phyloP scores from a whole-genome alignment of 768 basidiomycete genomes.

The Suillus paluster region DNA sequence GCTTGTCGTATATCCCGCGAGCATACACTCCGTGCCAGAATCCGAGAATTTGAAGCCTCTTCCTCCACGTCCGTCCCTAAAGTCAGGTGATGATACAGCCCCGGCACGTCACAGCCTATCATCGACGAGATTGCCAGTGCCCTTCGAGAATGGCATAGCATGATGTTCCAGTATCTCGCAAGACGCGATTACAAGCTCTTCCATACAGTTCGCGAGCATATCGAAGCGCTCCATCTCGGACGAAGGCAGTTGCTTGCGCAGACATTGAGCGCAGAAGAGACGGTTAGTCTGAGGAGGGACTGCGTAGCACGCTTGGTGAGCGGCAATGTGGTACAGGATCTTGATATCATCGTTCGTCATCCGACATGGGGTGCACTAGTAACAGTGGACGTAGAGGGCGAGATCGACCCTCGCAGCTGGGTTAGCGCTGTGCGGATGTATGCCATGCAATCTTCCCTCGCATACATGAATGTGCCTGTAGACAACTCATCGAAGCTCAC shows the following conservation, averaged over 20 bases:
- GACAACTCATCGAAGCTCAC: conserved; percentile 39
- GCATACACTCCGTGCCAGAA: conserved; percentile 74
- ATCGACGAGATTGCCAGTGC: conserved; percentile 98
- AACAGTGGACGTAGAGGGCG: conserved; percentile 87
- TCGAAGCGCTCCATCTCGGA: conserved; percentile 91
- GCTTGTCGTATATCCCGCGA: conserved; percentile 72
- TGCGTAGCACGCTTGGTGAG: conserved; percentile 87
- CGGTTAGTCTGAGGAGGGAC: conserved; percentile 76
- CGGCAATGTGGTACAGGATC: conserved; percentile 89
- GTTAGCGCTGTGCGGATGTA: conserved; percentile 91
- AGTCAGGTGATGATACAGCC: conserved; percentile 91
- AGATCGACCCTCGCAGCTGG: conserved; percentile 82
- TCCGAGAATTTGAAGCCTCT: conserved; percentile 71
- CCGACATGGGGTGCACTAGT: conserved; percentile 90
- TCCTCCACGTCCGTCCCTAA: conserved; percentile 92
- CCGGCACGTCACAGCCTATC: conserved; percentile 84
- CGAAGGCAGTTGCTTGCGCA: conserved; percentile 88
- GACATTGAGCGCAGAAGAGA: conserved; percentile 87
- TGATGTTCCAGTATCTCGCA: conserved; percentile 91
- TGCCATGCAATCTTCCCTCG: conserved; percentile 83
- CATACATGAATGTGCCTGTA: conserved; percentile 65
- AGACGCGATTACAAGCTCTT: conserved; percentile 90
- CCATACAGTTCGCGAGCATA: conserved; percentile 82
- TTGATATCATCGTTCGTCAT: conserved; percentile 97
- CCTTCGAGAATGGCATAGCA: conserved; percentile 91